phyloP scores from a whole-genome alignment of 2,329 filamentous ascomycete genomes.

The Cadophora sp. region DNA sequence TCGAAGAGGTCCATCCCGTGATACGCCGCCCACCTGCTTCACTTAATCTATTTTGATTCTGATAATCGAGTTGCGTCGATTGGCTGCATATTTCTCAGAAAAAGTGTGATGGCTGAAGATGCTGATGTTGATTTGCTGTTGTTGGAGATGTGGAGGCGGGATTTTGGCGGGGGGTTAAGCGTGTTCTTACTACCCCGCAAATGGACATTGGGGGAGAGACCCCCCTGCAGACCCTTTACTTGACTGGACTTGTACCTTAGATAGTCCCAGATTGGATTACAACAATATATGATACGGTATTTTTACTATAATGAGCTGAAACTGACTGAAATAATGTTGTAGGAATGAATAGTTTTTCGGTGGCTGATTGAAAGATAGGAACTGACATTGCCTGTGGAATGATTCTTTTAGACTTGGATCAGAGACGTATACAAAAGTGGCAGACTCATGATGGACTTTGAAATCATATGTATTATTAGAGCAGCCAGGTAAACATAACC shows the following conservation, averaged over 20 bases:
- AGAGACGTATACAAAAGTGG: neutral
- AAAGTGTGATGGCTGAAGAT: neutral
- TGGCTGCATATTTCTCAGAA: constrained; percentile 8
- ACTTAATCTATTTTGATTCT: neutral
- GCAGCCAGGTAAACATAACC: constrained; percentile 11
- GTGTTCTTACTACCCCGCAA: neutral
- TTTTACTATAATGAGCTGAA: neutral
- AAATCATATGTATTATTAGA: constrained; percentile 19
- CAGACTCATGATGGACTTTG: neutral
- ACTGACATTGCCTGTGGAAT: too few relatives aligned
- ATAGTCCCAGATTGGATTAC: neutral
- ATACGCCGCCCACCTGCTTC: neutral
- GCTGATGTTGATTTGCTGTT: constrained; percentile 13
- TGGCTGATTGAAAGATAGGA: neutral
- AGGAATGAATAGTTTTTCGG: too few relatives aligned
- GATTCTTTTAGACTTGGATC: neutral
- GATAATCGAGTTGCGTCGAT: neutral
- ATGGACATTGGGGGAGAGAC: neutral
- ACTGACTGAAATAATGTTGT: too few relatives aligned
- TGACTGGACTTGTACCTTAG: neutral
- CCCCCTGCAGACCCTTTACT: neutral
- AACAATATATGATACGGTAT: neutral
- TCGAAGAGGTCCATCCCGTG: constrained; percentile 15
- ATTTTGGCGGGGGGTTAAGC: neutral
- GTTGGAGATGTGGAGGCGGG: neutral